phyloP scores from a whole-genome alignment of 495 filamentous ascomycete species.

The Penicillium diatomitis region DNA sequence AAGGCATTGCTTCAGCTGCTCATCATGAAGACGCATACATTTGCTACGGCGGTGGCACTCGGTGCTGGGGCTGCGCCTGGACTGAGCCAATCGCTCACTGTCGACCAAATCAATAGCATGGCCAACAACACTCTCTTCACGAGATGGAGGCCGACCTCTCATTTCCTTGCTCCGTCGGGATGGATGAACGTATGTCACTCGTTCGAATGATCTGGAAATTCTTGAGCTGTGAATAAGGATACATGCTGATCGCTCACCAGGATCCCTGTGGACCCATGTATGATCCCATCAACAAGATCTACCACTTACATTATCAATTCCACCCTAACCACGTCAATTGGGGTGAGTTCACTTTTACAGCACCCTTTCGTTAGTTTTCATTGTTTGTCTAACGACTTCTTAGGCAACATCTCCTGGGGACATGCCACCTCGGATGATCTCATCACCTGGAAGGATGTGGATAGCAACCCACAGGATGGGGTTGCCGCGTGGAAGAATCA shows the following conservation, averaged over 20 bases:
- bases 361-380: not conserved
- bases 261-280: constrained; percentile 12
- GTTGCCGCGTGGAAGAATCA: constrained; percentile 10
- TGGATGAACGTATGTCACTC: constrained; percentile 11
- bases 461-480: constrained; percentile 5
- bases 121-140: constrained; percentile 9
- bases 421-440: constrained; percentile 9
- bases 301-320: constrained; percentile 14
- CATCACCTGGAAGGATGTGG: constrained; percentile 10
- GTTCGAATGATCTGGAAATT: not conserved
- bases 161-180: constrained; percentile 13
- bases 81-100: constrained; percentile 5
- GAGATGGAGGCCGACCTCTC: constrained; percentile 9
- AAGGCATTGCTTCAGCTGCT: not conserved
- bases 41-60: constrained; percentile 2
- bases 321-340: constrained; percentile 10
- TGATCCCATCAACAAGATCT: constrained; percentile 5
- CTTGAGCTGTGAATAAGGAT: not conserved
- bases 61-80: not conserved
- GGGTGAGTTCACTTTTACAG: not conserved
- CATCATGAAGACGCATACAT: constrained; percentile 1
- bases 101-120: constrained; percentile 8
- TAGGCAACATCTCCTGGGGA: constrained; percentile 14
- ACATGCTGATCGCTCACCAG: not conserved
- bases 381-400: not conserved